Evolutionary conservation across 306 rosid genomes (phyloP).

Genomic region (Canavalia gladiata): DNA sequence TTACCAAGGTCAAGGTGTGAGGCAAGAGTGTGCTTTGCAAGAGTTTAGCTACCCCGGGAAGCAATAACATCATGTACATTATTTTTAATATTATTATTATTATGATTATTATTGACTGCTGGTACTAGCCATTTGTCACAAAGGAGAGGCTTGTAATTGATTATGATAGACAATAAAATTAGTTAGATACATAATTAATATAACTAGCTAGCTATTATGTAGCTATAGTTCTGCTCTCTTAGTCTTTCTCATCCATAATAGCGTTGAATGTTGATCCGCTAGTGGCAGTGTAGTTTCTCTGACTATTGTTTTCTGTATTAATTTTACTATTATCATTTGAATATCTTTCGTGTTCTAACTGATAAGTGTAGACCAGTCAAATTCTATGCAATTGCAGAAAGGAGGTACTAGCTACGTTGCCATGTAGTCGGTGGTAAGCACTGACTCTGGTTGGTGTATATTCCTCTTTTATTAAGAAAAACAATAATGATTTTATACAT

Average conservation of each 20-base stretch:
- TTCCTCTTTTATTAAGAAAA: neutral
- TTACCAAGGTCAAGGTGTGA: slow-evolving; percentile 39
- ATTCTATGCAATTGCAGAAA: slow-evolving; percentile 7
- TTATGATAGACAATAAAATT: slow-evolving; percentile 35
- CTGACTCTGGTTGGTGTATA: slow-evolving; percentile 10
- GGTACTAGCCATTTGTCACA: slow-evolving; percentile 36
- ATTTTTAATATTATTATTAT: slow-evolving; percentile 38
- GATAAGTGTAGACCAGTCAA: neutral
- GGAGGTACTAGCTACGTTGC: neutral
- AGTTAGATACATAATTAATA: neutral
- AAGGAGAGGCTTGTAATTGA: slow-evolving; percentile 41
- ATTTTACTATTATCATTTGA: slow-evolving; percentile 17
- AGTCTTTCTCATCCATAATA: slow-evolving; percentile 16
- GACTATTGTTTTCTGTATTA: slow-evolving; percentile 29
- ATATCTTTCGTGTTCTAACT: slow-evolving; percentile 25
- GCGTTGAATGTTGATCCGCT: slow-evolving; percentile 36
- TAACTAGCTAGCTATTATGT: slow-evolving; percentile 8
- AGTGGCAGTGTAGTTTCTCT: slow-evolving; percentile 37
- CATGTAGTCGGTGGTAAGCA: neutral
- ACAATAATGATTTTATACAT: too few relatives aligned
- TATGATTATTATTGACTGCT: slow-evolving; percentile 40
- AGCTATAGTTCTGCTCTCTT: slow-evolving; percentile 6
- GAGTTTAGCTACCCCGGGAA: slow-evolving; percentile 53
- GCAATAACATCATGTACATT: slow-evolving; percentile 46
- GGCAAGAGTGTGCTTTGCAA: slow-evolving; percentile 43